phyloP scores from a whole-genome alignment of 1,284 basidiomycete species.

The Xerocomus nothofagi region DNA sequence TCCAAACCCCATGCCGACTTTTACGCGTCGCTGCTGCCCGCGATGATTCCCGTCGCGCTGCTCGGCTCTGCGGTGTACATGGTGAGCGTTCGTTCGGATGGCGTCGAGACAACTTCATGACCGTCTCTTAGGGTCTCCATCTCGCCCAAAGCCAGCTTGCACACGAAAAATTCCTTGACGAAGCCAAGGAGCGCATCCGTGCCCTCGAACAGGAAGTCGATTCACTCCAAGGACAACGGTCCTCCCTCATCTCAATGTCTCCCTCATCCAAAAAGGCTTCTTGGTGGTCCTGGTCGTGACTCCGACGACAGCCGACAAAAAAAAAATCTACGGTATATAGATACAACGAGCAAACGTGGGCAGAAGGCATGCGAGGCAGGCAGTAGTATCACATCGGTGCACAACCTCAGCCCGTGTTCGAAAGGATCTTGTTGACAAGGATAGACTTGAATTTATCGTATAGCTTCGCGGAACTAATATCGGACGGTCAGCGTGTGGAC shows the following conservation, averaged over 20 bases:
- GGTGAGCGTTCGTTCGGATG: slow-evolving; percentile 38
- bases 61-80: slow-evolving; percentile 77
- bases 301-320: not conserved
- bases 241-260: slow-evolving; percentile 1
- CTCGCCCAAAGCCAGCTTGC: slow-evolving; percentile 59
- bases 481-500: slow-evolving; percentile 9
- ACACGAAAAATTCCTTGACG: slow-evolving; percentile 68
- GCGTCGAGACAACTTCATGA: slow-evolving; percentile 8
- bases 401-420: slow-evolving; percentile 21
- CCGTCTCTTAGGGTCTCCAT: slow-evolving; percentile 58
- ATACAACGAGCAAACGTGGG: slow-evolving; percentile 4
- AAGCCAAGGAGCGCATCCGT: slow-evolving; percentile 51
- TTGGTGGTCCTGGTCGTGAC: slow-evolving; percentile 22
- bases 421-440: slow-evolving; percentile 49
- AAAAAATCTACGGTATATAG: slow-evolving; percentile 20
- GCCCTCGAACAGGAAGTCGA: slow-evolving; percentile 63
- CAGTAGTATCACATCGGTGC: too few species aligned
- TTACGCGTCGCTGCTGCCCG: slow-evolving; percentile 67
- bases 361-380: not conserved
- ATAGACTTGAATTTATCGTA: slow-evolving; percentile 65
- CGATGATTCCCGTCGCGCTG: slow-evolving; percentile 74
- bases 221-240: slow-evolving; percentile 28
- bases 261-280: slow-evolving; percentile 6
- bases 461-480: slow-evolving; percentile 60
- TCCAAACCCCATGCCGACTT: slow-evolving; percentile 50